phyloP scores from a whole-genome alignment of 2,329 filamentous ascomycete genomes.

The Aspergillus viridinutans region DNA sequence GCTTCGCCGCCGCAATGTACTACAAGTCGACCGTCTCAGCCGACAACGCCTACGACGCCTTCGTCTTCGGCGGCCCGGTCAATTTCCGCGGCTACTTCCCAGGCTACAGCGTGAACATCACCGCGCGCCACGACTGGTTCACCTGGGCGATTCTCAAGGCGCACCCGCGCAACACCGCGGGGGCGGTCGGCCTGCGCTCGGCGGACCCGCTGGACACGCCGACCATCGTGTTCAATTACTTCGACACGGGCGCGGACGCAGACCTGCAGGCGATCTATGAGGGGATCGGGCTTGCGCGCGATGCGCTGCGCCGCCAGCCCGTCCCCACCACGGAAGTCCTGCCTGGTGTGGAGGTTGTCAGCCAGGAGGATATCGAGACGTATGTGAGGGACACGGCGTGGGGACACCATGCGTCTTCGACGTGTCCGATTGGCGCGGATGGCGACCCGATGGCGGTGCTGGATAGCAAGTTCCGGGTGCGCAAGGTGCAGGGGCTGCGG shows the following conservation, averaged over 20 bases:
- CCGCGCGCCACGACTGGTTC: conserved; percentile 39
- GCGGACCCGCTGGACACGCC: conserved; percentile 62
- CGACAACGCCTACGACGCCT: conserved; percentile 49
- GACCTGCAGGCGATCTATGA: conserved; percentile 54
- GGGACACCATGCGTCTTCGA: conserved; percentile 56
- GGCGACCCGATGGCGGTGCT: conserved; percentile 54
- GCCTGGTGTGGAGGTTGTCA: conserved; percentile 40
- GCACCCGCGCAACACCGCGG: conserved; percentile 59
- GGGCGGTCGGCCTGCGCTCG: conserved; percentile 58
- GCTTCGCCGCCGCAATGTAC: conserved; percentile 50
- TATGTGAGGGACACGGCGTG: conserved; percentile 50
- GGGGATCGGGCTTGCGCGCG: conserved; percentile 50
- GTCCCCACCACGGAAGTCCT: conserved; percentile 42
- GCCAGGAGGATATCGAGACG: conserved; percentile 44
- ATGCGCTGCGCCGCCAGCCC: conserved; percentile 40
- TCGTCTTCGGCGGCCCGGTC: conserved; percentile 53
- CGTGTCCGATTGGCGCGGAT: conserved; percentile 53
- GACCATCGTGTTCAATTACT: conserved; percentile 60
- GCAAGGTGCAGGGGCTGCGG: conserved; percentile 52
- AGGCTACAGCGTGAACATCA: conserved; percentile 41
- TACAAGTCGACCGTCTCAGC: conserved; percentile 33
- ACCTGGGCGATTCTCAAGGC: conserved; percentile 54
- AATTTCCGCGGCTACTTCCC: conserved; percentile 53
- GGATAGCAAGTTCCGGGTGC: conserved; percentile 54
- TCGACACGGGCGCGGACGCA: conserved; percentile 39